A percentile compares a stretch with the other conserved stretches of the same genome.
phyloP scores from a whole-genome alignment of 768 basidiomycete species.

The Cytidiella melzeri region DNA sequence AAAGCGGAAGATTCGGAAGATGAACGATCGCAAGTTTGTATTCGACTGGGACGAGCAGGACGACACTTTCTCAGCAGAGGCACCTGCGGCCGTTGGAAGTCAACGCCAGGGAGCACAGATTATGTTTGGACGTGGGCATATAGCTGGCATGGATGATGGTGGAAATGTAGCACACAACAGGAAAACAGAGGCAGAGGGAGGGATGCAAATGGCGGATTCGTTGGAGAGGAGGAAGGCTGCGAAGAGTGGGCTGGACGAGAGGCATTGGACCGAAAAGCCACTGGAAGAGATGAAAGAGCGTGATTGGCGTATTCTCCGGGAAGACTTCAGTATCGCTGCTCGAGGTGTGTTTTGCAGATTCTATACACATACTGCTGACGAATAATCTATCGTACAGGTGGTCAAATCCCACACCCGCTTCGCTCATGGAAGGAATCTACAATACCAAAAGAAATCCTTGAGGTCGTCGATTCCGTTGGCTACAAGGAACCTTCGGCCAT shows the following conservation, averaged over 20 bases:
- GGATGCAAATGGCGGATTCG: slow-evolving; percentile 62
- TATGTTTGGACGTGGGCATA: slow-evolving; percentile 81
- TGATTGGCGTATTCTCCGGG: slow-evolving; percentile 98
- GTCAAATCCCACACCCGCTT: slow-evolving; percentile 88
- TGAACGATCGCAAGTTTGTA: slow-evolving; percentile 96
- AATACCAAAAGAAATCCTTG: slow-evolving; percentile 74
- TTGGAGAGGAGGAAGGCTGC: slow-evolving; percentile 79
- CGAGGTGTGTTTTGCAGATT: slow-evolving; percentile 49
- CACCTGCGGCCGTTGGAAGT: slow-evolving; percentile 62
- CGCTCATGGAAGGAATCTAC: slow-evolving; percentile 87
- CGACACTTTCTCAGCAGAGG: slow-evolving; percentile 81
- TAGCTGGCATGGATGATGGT: slow-evolving; percentile 85
- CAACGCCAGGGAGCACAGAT: slow-evolving; percentile 79
- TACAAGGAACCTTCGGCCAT: slow-evolving; percentile 98
- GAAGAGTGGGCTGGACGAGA: slow-evolving; percentile 81
- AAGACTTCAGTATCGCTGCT: slow-evolving; percentile 95
- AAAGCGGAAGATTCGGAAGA: slow-evolving; percentile 91
- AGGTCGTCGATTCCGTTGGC: slow-evolving; percentile 84
- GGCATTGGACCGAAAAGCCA: slow-evolving; percentile 97
- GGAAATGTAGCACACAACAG: slow-evolving; percentile 37
- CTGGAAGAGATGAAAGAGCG: slow-evolving; percentile 92
- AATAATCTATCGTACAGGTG: slow-evolving; percentile 46
- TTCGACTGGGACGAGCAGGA: slow-evolving; percentile 99
- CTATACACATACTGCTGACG: background rate
- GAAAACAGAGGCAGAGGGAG: slow-evolving; percentile 25